These are phyloP conservation scores for Umbelopsis sp. DNA, from an alignment of 192 early-diverging fungal genomes.

Conservation along the genomic window DNA sequence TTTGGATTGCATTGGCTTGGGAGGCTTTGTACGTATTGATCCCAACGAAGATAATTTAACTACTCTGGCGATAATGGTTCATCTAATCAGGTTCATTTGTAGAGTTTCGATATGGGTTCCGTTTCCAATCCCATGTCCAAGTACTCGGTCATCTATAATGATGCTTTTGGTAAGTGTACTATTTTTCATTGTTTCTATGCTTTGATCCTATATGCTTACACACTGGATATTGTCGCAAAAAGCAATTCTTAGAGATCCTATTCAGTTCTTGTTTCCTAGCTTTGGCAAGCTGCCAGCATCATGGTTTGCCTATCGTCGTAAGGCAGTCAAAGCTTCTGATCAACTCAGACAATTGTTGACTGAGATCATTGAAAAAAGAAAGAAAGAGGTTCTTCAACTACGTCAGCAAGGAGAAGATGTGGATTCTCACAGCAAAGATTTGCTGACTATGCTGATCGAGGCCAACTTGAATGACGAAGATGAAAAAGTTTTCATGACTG, in stretches of 20 bases:
- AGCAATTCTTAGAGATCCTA: not conserved
- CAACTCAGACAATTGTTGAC: not conserved
- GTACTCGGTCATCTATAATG: not conserved
- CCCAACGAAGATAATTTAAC: too few relatives aligned
- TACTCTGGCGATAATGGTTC: not conserved
- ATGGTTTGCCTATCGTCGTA: conserved; percentile 2
- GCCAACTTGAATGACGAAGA: conserved; percentile 14
- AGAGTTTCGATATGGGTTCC: conserved; percentile 16
- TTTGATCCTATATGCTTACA: not conserved
- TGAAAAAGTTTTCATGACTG: not conserved
- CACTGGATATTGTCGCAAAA: not conserved
- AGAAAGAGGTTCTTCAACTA: not conserved
- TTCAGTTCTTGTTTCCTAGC: conserved; percentile 9
- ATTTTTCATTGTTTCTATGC: too few relatives aligned
- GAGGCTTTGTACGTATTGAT: conserved; percentile 40
- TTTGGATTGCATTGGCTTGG: conserved; percentile 60
- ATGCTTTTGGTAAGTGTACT: not conserved
- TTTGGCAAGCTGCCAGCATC: conserved; percentile 10
- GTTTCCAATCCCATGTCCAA: not conserved
- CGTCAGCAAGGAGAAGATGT: not conserved
- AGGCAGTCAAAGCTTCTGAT: not conserved
- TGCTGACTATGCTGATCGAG: conserved; percentile 37
- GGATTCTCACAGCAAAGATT: conserved; percentile 24
- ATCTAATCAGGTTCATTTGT: not conserved
- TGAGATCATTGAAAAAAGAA: conserved; percentile 2